Evolutionary conservation across 352 stramenopile genomes (phyloP).

Genomic region (Aphanomyces cochlioides): DNA sequence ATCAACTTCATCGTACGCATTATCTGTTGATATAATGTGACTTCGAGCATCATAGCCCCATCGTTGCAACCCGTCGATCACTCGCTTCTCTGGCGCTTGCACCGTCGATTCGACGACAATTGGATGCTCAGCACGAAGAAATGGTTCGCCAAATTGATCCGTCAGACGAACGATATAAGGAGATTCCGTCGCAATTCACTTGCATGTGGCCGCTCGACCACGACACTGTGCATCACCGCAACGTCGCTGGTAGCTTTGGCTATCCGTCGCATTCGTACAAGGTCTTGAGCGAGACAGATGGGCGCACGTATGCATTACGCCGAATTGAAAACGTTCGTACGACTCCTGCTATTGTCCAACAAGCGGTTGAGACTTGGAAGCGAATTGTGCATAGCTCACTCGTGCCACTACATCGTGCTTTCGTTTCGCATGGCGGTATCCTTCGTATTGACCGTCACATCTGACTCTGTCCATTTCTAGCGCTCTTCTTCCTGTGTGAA

Average conservation of each 20-base stretch:
- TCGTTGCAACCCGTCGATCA: constrained; percentile 23
- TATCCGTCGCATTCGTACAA: constrained; percentile 77
- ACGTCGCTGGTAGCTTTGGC: constrained; percentile 57
- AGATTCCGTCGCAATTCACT: constrained; percentile 30
- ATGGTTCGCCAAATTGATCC: constrained; percentile 31
- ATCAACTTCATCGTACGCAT: too few species aligned
- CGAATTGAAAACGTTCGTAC: constrained; percentile 81
- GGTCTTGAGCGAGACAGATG: constrained; percentile 55
- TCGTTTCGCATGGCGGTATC: constrained; percentile 62
- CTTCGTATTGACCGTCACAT: neutral
- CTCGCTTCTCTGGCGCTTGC: constrained; percentile 27
- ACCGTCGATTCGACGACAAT: constrained; percentile 17
- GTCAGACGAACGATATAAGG: constrained; percentile 31
- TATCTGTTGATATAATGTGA: too few species aligned
- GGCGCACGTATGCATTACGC: constrained; percentile 67
- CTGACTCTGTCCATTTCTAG: constrained; percentile 3
- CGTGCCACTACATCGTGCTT: constrained; percentile 62
- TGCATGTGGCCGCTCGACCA: constrained; percentile 31
- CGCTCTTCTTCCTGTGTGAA: constrained; percentile 30
- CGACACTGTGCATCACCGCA: constrained; percentile 11
- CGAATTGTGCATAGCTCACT: constrained; percentile 55
- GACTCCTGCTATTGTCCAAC: constrained; percentile 35
- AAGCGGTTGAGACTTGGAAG: constrained; percentile 34
- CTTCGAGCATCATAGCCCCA: constrained; percentile 3
- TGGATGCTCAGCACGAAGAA: constrained; percentile 26